phyloP scores from a whole-genome alignment of 163 green algal genomes.

The Prototheca cutis region DNA sequence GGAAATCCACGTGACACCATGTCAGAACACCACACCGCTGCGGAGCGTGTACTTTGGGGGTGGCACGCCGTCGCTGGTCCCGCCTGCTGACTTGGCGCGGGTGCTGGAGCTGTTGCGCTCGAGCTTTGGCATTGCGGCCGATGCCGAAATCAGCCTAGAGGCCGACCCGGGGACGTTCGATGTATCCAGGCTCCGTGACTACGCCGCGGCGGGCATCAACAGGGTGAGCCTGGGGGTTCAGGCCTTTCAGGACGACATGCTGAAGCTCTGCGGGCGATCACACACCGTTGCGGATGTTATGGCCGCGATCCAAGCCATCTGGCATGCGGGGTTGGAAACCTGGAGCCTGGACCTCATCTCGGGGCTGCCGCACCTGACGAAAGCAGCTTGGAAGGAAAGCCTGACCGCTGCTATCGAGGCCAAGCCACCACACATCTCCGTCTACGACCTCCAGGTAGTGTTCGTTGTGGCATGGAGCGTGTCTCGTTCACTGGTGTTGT shows the following conservation, averaged over 20 bases:
- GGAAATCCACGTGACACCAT: slow-evolving; percentile 51
- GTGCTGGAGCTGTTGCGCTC: slow-evolving; percentile 50
- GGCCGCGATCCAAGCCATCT: slow-evolving; percentile 54
- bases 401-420: slow-evolving; percentile 51
- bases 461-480: too few relatives aligned
- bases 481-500: too few relatives aligned
- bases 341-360: slow-evolving; percentile 91
- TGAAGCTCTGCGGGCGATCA: slow-evolving; percentile 68
- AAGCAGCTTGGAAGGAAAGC: slow-evolving; percentile 54
- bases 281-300: slow-evolving; percentile 68
- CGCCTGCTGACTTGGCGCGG: slow-evolving; percentile 45
- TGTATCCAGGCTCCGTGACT: slow-evolving; percentile 43
- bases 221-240: slow-evolving; percentile 72
- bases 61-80: slow-evolving; percentile 82
- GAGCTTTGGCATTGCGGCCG: slow-evolving; percentile 36
- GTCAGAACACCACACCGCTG: slow-evolving; percentile 31
- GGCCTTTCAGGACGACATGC: slow-evolving; percentile 66
- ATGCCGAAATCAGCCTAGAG: slow-evolving; percentile 83
- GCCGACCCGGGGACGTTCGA: slow-evolving; percentile 89
- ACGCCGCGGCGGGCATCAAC: slow-evolving; percentile 67
- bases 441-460: slow-evolving; percentile 83
- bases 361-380: slow-evolving; percentile 66
- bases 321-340: slow-evolving; percentile 31
- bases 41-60: slow-evolving; percentile 88
- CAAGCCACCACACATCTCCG: slow-evolving; percentile 66